Conservation (phyloP, 208 protist species). For the Leishmania mexicana region DNA sequence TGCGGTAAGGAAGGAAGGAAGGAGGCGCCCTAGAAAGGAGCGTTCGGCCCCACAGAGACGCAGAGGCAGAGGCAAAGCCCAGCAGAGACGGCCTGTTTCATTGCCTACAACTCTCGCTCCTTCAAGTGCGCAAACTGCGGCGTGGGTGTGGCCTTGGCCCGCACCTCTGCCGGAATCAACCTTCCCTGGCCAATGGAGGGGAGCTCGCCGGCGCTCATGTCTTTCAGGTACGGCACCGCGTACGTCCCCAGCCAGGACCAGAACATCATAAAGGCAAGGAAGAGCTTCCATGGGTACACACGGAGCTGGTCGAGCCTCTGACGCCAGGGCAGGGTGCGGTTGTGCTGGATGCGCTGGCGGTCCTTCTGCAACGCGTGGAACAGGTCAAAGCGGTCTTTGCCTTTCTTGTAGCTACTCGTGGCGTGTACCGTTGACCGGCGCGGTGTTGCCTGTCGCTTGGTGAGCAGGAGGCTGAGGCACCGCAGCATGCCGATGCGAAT, state of each 20-base stretch:
- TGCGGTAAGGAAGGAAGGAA: background rate
- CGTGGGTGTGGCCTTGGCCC: constrained; percentile 27
- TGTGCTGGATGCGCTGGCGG: constrained; percentile 43
- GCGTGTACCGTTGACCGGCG: constrained; percentile 49
- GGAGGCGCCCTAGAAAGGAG: background rate
- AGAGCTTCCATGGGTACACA: constrained; percentile 77
- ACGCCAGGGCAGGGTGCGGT: constrained; percentile 50
- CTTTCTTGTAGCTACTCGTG: constrained; percentile 33
- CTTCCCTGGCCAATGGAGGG: constrained; percentile 33
- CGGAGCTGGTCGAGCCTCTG: constrained; percentile 40
- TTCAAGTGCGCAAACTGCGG: constrained; percentile 36
- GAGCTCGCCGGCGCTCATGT: constrained; percentile 39
- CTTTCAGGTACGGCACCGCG: constrained; percentile 68
- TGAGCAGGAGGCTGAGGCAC: background rate
- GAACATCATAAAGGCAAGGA: constrained; percentile 70
- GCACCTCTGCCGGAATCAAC: constrained; percentile 38
- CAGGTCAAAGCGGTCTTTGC: constrained; percentile 64
- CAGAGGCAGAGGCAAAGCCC: background rate
- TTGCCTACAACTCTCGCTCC: background rate
- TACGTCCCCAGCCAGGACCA: constrained; percentile 77
- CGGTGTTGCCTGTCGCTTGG: constrained; percentile 14
- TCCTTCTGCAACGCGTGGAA: constrained; percentile 48
- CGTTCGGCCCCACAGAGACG: background rate
- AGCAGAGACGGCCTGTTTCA: background rate
- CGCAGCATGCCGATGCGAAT: constrained; percentile 16